Evolutionary conservation across 495 filamentous ascomycete genomes (phyloP).

Genomic region (Penicillium argentinense): DNA sequence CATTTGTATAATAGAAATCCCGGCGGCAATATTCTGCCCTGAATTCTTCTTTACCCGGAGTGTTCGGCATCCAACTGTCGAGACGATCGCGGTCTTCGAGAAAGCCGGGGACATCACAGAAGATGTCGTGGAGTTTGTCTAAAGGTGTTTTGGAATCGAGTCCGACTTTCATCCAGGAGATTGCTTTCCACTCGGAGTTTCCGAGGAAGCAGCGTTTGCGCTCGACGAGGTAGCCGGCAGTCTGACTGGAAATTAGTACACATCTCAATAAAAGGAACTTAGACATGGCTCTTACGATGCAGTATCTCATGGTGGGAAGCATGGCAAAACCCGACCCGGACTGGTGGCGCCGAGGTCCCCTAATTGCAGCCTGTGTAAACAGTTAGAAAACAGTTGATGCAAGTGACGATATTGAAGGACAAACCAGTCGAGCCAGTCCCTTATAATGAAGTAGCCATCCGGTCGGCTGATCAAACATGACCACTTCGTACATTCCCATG

Average conservation of each 20-base stretch:
- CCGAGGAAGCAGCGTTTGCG: constrained; percentile 23
- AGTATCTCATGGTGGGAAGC: constrained; percentile 10
- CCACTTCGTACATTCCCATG: constrained; percentile 18
- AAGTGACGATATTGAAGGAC: not conserved
- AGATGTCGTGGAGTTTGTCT: constrained; percentile 11
- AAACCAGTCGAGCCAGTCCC: constrained; percentile 15
- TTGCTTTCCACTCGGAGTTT: constrained; percentile 18
- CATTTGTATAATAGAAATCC: constrained; percentile 10
- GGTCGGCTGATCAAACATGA: constrained; percentile 13
- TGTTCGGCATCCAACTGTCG: not conserved
- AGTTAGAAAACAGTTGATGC: not conserved
- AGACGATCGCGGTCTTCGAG: constrained; percentile 14
- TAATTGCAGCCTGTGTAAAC: constrained; percentile 8
- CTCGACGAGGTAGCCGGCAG: constrained; percentile 15
- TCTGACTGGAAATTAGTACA: not conserved
- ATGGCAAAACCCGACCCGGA: constrained; percentile 10
- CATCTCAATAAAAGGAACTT: not conserved
- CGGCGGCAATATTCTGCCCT: not conserved
- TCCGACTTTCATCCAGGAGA: constrained; percentile 13
- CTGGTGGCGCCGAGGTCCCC: constrained; percentile 19
- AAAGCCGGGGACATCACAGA: constrained; percentile 15
- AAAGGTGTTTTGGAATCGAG: constrained; percentile 7
- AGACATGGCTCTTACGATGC: constrained; percentile 7
- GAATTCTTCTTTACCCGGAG: constrained; percentile 4
- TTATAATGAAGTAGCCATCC: constrained; percentile 22